Base-by-base conservation (phyloP, 2,329 filamentous ascomycete species). In the Colletotrichum zoysiae region DNA sequence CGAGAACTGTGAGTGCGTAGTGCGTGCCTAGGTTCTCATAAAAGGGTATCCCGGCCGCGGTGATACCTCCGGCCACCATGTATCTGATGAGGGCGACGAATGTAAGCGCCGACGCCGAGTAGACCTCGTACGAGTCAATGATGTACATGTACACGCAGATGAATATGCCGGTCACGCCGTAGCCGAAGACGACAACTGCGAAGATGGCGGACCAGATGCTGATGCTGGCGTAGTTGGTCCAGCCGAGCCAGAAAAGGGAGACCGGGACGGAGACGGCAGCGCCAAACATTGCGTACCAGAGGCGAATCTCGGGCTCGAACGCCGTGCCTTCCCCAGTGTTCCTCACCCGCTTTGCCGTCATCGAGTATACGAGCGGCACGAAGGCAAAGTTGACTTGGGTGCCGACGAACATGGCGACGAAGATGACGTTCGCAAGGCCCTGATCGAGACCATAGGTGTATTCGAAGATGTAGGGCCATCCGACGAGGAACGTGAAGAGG, bases 401-500 rank as follows among this genome's bases (percentile, higher is more conserved):
- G 1, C 85, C 85, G 1, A 84, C 59, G 1, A 82, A 83, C 71
- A 87, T 82, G 51, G 82, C 80, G 20, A 84, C 76, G 75, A 85
- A 87, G 58, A 82, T 79, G 30, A 85, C 78, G 61, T 84, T 84
- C 38, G 81, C 80, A 0, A 85, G 77, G 1, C 85, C 83, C 7
- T 82, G 80, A 0, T 75, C 74, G 65, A 86, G 83, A 20, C 77
- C 78, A 58, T 87, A 86, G 0, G 79, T 82, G 5, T 78, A 61
- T 16, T 80, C 79, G 67, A 87, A 89, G 58, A 89, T 84, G 58
- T 82, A 84, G 0, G 83, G 81, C 76, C 85, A 88, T 1, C 87
- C 86, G 3, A 85, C 82, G 5, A 89, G 81, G 63, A 88, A 86
- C 0, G 86, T 85, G 76, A 89, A 89, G 0, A 89, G 78, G 0